Conservation (phyloP, 2,329 filamentous ascomycete species). For the Paraconiothyrium sp. region DNA sequence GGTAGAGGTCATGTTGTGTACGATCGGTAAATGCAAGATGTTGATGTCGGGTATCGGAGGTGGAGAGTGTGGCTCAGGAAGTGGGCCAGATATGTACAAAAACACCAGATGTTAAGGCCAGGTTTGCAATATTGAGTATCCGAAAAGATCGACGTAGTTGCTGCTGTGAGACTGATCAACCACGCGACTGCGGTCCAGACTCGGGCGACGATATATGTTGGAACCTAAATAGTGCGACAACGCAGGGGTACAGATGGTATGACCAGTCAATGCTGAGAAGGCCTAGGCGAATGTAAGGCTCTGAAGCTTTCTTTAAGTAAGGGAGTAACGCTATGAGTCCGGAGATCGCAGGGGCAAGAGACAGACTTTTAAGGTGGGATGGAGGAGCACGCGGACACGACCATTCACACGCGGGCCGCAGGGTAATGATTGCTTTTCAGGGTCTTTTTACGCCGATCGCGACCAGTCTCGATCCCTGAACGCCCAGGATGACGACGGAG, state of each 20-base stretch:
- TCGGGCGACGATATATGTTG: conserved; percentile 12
- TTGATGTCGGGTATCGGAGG: not conserved
- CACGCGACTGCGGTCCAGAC: conserved; percentile 20
- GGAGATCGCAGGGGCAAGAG: conserved; percentile 20
- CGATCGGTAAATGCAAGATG: not conserved
- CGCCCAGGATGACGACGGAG: conserved; percentile 27
- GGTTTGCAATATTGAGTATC: conserved; percentile 8
- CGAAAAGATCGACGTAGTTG: conserved; percentile 12
- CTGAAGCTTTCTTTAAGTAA: conserved; percentile 14
- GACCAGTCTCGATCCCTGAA: conserved; percentile 25
- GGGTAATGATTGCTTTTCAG: conserved; percentile 22
- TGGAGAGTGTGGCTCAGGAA: conserved; percentile 2
- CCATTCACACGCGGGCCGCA: conserved; percentile 21
- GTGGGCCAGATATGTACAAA: conserved; percentile 11
- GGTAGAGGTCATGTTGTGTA: conserved; percentile 39
- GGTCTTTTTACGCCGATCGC: conserved; percentile 29
- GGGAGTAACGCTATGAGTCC: conserved; percentile 13
- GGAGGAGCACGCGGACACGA: conserved; percentile 27
- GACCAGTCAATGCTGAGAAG: not conserved
- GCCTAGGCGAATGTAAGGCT: conserved; percentile 21
- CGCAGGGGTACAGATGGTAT: conserved; percentile 5
- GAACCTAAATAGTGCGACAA: conserved; percentile 17
- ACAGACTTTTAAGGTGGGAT: conserved; percentile 31
- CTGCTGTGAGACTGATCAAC: conserved; percentile 5
- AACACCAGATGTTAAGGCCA: conserved; percentile 17